These are phyloP conservation scores for Chenopodium quinoa DNA, from an alignment of 148 eudicot species.

Conservation along the genomic window DNA sequence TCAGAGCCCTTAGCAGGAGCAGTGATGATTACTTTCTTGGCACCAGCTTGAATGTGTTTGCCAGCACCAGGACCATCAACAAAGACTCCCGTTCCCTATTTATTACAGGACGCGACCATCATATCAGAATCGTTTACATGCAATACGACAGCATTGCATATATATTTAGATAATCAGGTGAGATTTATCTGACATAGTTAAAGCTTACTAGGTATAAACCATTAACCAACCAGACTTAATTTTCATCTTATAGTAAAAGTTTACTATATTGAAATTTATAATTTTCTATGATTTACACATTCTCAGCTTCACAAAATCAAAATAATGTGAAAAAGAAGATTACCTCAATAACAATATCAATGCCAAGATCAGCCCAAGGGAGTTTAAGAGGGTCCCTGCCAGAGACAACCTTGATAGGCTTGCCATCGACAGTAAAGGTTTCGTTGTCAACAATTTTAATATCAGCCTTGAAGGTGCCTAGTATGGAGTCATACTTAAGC, in stretches of 20 bases:
- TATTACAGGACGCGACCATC: background rate
- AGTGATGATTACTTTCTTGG: conserved; percentile 96
- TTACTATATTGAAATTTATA: background rate
- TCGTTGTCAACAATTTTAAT: conserved; percentile 83
- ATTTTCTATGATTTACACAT: background rate
- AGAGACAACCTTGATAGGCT: conserved; percentile 90
- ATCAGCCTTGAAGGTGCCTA: conserved; percentile 95
- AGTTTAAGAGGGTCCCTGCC: conserved; percentile 91
- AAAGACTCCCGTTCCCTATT: conserved; percentile 95
- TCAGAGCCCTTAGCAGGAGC: conserved; percentile 99
- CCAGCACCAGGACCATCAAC: conserved; percentile 99
- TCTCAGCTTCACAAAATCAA: background rate
- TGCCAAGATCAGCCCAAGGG: conserved; percentile 98
- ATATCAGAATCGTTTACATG: background rate
- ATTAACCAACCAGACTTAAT: background rate
- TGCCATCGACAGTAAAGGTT: conserved; percentile 89
- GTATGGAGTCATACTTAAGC: conserved; percentile 90
- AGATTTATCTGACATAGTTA: background rate
- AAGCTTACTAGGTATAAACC: background rate
- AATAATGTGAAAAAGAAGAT: background rate
- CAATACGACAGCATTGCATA: background rate
- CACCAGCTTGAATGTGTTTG: conserved; percentile 99
- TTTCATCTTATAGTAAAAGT: background rate
- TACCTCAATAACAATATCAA: conserved; percentile 98
- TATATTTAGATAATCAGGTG: background rate